Conservation (phyloP, 2,329 filamentous ascomycete genomes). For the Ciborinia camelliae region DNA sequence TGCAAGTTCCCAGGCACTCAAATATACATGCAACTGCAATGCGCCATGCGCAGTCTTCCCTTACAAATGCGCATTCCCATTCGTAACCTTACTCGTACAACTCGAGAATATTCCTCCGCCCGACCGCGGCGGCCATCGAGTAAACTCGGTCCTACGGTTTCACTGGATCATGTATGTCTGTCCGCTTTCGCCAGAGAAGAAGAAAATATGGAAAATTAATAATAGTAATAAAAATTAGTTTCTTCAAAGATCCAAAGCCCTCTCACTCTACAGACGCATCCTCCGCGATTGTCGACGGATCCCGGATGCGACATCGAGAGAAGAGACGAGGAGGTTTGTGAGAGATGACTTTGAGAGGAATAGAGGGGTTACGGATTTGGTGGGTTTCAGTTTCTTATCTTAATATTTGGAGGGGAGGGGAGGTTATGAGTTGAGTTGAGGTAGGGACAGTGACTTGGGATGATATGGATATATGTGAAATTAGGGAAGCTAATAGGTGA, state of each 20-base stretch:
- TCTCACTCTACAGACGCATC: conserved; percentile 57
- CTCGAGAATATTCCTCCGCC: conserved; percentile 18
- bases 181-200: not conserved
- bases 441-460: not conserved
- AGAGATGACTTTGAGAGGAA: conserved; percentile 61
- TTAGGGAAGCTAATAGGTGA: conserved; percentile 4
- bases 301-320: conserved; percentile 47
- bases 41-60: conserved; percentile 1
- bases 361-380: conserved; percentile 53
- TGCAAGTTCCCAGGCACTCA: not conserved
- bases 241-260: conserved; percentile 52
- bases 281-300: conserved; percentile 54
- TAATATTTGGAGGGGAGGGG: not conserved
- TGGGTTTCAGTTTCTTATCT: conserved; percentile 38
- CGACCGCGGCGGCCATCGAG: conserved; percentile 32
- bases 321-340: conserved; percentile 55
- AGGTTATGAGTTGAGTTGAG: not conserved
- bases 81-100: not conserved
- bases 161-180: conserved; percentile 57
- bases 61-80: not conserved
- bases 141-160: conserved; percentile 46
- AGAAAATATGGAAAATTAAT: not conserved
- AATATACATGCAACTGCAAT: not conserved
- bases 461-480: not conserved
- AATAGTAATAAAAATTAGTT: conserved; percentile 47